A percentile compares a stretch with the other conserved stretches of the same genome.
phyloP scores from a whole-genome alignment of 2,329 filamentous ascomycete genomes.

The Diaporthe vaccinii region DNA sequence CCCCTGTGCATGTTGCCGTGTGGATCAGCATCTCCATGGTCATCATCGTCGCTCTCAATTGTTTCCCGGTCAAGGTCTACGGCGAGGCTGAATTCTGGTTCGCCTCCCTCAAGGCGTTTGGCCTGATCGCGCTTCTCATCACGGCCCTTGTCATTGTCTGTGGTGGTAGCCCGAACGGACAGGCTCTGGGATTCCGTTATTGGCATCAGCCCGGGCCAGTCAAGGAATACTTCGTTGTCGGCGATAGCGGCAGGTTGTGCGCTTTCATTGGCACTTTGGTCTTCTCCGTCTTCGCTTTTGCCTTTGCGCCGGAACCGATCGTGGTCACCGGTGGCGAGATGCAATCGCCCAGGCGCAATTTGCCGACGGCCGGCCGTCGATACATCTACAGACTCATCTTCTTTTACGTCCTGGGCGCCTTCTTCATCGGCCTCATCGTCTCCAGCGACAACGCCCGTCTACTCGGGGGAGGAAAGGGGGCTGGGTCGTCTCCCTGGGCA shows the following conservation, averaged over 20 bases:
- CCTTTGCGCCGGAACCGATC: conserved; percentile 41
- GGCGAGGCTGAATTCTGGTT: conserved; percentile 39
- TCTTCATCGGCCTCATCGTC: conserved; percentile 49
- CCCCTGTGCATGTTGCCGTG: conserved; percentile 40
- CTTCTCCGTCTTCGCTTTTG: conserved; percentile 38
- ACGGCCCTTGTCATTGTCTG: conserved; percentile 30
- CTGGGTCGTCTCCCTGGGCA: conserved; percentile 56
- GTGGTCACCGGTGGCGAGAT: conserved; percentile 42
- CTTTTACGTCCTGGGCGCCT: conserved; percentile 49
- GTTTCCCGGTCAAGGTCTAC: conserved; percentile 37
- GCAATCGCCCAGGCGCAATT: conserved; percentile 40
- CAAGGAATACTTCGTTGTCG: conserved; percentile 56
- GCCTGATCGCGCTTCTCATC: conserved; percentile 34
- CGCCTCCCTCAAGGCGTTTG: conserved; percentile 32
- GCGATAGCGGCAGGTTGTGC: conserved; percentile 56
- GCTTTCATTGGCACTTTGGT: conserved; percentile 62
- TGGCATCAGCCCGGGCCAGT: conserved; percentile 59
- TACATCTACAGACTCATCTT: conserved; percentile 50
- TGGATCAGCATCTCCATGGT: conserved; percentile 44
- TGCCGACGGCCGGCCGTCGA: conserved; percentile 43
- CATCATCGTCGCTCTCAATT: conserved; percentile 42
- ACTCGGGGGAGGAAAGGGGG: conserved; percentile 48
- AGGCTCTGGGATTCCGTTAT: conserved; percentile 57
- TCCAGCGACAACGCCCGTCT: conserved; percentile 51
- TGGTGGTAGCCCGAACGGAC: conserved; percentile 21